Percentiles rank a stretch among this genome's conserved stretches.
Evolutionary conservation across 2,329 filamentous ascomycete genomes (phyloP).

Genomic region (Phialocephala sp.): DNA sequence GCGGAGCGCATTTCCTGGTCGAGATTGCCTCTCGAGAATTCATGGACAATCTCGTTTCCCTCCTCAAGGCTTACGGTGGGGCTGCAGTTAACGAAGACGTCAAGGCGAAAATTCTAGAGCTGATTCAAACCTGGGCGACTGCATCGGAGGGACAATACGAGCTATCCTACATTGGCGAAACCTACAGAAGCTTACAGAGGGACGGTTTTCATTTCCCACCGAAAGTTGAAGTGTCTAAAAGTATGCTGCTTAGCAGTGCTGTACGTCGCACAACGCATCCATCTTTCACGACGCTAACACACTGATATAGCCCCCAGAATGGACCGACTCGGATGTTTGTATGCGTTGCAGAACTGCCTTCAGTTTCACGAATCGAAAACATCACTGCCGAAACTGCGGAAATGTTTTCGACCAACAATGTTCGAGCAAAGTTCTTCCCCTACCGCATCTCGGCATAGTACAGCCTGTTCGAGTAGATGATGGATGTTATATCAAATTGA

Average conservation of each 20-base stretch:
- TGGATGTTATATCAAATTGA: slow-evolving; percentile 90
- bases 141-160: slow-evolving; percentile 86
- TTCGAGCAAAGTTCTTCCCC: slow-evolving; percentile 83
- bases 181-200: slow-evolving; percentile 79
- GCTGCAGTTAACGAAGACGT: slow-evolving; percentile 84
- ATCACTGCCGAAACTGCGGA: slow-evolving; percentile 97
- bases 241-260: slow-evolving; percentile 96
- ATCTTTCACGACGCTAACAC: slow-evolving; percentile 1
- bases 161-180: slow-evolving; percentile 84
- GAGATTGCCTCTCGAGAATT: slow-evolving; percentile 98
- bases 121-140: slow-evolving; percentile 92
- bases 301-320: slow-evolving; percentile 79
- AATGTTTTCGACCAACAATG: slow-evolving; percentile 97
- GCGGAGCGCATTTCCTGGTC: slow-evolving; percentile 89
- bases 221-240: slow-evolving; percentile 84
- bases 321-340: slow-evolving; percentile 97
- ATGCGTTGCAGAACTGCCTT: slow-evolving; percentile 97
- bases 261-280: slow-evolving; percentile 57
- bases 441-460: slow-evolving; percentile 91
- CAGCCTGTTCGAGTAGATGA: slow-evolving; percentile 94
- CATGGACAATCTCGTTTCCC: slow-evolving; percentile 93
- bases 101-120: slow-evolving; percentile 85
- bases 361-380: slow-evolving; percentile 97
- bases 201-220: slow-evolving; percentile 93
- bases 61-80: slow-evolving; percentile 79